A percentile compares a stretch with the other conserved stretches of the same genome.
Conservation (phyloP, 164 flowering plant genomes). For the Sextonia rubra region DNA sequence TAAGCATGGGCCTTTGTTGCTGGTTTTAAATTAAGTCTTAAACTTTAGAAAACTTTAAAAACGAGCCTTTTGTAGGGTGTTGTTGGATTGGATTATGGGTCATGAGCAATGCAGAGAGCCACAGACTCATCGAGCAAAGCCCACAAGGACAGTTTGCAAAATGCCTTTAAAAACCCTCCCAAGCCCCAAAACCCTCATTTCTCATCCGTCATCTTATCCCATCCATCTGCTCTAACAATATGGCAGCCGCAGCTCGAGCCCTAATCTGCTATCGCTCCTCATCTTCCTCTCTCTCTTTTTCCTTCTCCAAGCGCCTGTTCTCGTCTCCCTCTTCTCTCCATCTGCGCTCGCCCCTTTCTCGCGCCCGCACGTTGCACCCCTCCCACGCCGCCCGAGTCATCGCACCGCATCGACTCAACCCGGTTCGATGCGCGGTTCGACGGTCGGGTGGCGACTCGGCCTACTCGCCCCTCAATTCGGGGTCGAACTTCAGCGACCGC, state of each 20-base stretch:
- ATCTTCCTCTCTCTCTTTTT: conserved; percentile 14
- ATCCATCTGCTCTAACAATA: conserved; percentile 10
- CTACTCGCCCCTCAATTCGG: conserved; percentile 75
- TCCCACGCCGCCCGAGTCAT: conserved; percentile 31
- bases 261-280: conserved; percentile 13
- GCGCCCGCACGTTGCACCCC: conserved; percentile 10
- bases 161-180: neutral
- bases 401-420: conserved; percentile 26
- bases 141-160: too few species aligned
- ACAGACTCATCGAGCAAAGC: too few species aligned
- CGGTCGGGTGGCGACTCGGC: conserved; percentile 45
- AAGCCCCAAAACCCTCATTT: conserved; percentile 19
- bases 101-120: too few species aligned
- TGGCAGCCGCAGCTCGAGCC: conserved; percentile 34
- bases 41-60: too few species aligned
- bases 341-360: conserved; percentile 20
- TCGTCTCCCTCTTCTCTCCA: conserved; percentile 24
- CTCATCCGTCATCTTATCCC: neutral
- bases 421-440: conserved; percentile 37
- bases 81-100: too few species aligned
- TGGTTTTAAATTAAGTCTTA: too few species aligned
- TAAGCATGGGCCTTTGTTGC: too few species aligned
- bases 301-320: conserved; percentile 35
- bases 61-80: too few species aligned
- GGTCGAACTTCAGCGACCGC: conserved; percentile 71